Evolutionary conservation across 768 basidiomycete genomes (phyloP), one percentile per base, ranked within the genome.

Genomic region (Lactarius psammicola): DNA sequence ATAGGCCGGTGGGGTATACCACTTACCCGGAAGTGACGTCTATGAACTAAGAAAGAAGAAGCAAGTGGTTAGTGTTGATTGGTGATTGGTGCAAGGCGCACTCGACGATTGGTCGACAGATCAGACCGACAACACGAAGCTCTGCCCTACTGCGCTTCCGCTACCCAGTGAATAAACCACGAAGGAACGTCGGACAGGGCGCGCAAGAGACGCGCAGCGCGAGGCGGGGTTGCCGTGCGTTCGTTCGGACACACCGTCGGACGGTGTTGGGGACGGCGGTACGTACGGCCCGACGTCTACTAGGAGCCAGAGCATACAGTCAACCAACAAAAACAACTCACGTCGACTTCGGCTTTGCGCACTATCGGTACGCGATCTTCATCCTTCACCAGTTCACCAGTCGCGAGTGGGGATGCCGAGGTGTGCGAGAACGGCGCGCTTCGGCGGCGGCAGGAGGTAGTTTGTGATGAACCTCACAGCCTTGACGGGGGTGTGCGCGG

Each of bases 271-370:
- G 28, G 20, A 42, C 6, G 42, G 23, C 62, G 40, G 40, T 23
- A 26, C n/a, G n/a, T 59, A 38, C n/a, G 38, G 57, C 56, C 44
- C 58, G 54, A 23, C 13, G 13, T 18, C n/a, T 26, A 59, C n/a
- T 7, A 33, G 55, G 38, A 17, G 40, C 36, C 51, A 56, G 10
- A 4, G 30, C 31, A 18, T 38, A 55, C n/a, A 26, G 8, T 54
- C 46, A 40, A 36, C 13, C 33, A 51, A n/a, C 64, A 26, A 51
- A 36, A 17, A 72, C 44, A 31, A 66, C 86, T 71, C 75, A 92
- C 91, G 74, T 94, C 92, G 34, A 83, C 83, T 73, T 93, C 90
- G 7, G 91, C 90, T 74, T 84, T 88, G 69, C 92, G 82, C 33
- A 85, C 75, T 63, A 93, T 85, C 30, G 77, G 76, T 4, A 73